These are phyloP conservation scores for Uncinocarpus reesii DNA, from an alignment of 2,329 filamentous ascomycete species.

Conservation along the genomic window DNA sequence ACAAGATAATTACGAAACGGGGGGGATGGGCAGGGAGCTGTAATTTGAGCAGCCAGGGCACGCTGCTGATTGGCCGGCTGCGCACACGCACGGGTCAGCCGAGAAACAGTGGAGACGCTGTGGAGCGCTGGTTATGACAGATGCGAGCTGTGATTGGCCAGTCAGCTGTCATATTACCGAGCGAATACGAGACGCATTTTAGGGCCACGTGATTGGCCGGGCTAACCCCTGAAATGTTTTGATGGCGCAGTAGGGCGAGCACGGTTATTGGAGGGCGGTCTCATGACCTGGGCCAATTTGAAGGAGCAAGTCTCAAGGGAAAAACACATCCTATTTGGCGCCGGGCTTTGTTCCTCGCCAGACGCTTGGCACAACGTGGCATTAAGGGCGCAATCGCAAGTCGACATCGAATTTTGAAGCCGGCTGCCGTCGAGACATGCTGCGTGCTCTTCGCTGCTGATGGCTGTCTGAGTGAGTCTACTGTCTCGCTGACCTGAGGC, in stretches of 20 bases:
- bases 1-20: neutral
- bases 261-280: neutral
- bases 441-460: neutral
- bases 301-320: no score
- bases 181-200: neutral
- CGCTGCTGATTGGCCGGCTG: neutral
- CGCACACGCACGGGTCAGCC: slow-evolving; percentile 4
- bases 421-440: neutral
- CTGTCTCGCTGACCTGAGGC: neutral
- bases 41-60: slow-evolving; percentile 1
- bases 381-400: neutral
- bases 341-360: no score
- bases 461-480: neutral
- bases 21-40: neutral
- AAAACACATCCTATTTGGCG: no score
- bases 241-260: slow-evolving; percentile 1
- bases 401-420: neutral
- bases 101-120: slow-evolving; percentile 5
- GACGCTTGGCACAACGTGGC: neutral
- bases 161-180: neutral
- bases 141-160: neutral
- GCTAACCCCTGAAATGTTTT: neutral
- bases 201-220: neutral
- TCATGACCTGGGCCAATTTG: slow-evolving; percentile 2
- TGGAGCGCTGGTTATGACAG: neutral